A percentile compares a stretch with the other conserved stretches of the same genome.
Evolutionary conservation across 805 yeast genomes (phyloP).

Genomic region (Blastobotrys americana): DNA sequence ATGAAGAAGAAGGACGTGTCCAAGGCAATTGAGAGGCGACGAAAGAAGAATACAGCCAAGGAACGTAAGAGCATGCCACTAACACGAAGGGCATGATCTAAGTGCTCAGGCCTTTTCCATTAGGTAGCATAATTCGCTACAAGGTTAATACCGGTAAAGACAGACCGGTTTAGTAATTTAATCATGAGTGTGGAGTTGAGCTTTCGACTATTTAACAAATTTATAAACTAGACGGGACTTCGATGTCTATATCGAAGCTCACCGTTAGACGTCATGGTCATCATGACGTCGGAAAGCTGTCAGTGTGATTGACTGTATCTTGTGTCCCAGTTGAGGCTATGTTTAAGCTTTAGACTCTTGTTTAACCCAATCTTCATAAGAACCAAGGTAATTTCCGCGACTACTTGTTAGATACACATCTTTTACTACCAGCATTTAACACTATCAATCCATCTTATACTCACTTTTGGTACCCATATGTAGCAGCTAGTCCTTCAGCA

Average conservation of each 20-base stretch:
- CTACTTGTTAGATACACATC: conserved; percentile 12
- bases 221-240: too few species aligned
- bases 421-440: conserved; percentile 4
- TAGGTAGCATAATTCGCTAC: too few species aligned
- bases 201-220: too few species aligned
- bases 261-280: too few species aligned
- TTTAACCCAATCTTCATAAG: conserved; percentile 75
- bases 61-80: conserved; percentile 37
- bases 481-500: conserved; percentile 84
- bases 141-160: too few species aligned
- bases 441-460: conserved; percentile 4
- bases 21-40: conserved; percentile 28
- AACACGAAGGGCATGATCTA: conserved; percentile 21
- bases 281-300: too few species aligned
- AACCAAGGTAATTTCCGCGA: conserved; percentile 81
- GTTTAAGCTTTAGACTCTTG: conserved; percentile 35
- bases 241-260: too few species aligned
- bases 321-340: too few species aligned
- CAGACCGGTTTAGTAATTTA: too few species aligned
- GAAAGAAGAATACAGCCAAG: conserved; percentile 34
- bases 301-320: too few species aligned
- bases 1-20: conserved; percentile 33
- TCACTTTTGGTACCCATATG: conserved; percentile 70
- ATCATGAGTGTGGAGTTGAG: too few species aligned
- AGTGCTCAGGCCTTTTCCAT: not conserved